Base-by-base conservation (phyloP, 2,329 filamentous ascomycete species). In the Arachnomyces sp. region DNA sequence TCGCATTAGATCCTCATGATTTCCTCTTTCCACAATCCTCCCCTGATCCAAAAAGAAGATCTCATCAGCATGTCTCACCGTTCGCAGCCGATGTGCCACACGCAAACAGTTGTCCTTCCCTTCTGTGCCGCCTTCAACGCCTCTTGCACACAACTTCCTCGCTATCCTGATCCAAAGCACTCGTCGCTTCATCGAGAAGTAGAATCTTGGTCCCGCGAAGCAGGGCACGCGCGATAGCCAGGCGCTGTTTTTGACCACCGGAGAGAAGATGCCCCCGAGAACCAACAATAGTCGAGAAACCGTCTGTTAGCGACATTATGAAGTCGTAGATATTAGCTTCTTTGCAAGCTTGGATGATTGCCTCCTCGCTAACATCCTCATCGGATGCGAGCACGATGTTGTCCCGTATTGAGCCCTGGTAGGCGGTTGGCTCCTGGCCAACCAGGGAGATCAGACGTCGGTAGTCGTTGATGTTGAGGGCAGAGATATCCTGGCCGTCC, bases 241-340 rank as follows among this genome's bases (percentile, higher is more conserved):
- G 87, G 47, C 89, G 82, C 62, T 94, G 89, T 59, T 92, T 90
- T 64, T 94, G 88, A n/a, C 88, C 88, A 57, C 89, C 88, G 37
- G 82, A 89, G 7, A 94, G 71, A 34, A 90, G 65, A 48, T 88
- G 85, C 4, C 86, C 88, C 45, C 85, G 76, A 57, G 92, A 84
- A 41, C 88, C 88, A 12, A 94, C 85, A 45, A 85, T 76, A 0
- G 88, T 94, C 48, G 89, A 73, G 51, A 93, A 94, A 7, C 82
- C 82, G 48, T 93, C 78, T 0, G 86, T 84, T 1, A 94, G 72
- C 2, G 70, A 60, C 2, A 68, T 73, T 45, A 94, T 81, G 57
- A 94, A 94, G 43, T 88, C 82, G 55, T 90, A 83, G 0, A 85
- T 86, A 49, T 92, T 49, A 3, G 54, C 52, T 6, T 45, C 39